Base-by-base conservation (phyloP, 192 early-diverging fungal genomes). In the Nowakowskiella sp. region DNA sequence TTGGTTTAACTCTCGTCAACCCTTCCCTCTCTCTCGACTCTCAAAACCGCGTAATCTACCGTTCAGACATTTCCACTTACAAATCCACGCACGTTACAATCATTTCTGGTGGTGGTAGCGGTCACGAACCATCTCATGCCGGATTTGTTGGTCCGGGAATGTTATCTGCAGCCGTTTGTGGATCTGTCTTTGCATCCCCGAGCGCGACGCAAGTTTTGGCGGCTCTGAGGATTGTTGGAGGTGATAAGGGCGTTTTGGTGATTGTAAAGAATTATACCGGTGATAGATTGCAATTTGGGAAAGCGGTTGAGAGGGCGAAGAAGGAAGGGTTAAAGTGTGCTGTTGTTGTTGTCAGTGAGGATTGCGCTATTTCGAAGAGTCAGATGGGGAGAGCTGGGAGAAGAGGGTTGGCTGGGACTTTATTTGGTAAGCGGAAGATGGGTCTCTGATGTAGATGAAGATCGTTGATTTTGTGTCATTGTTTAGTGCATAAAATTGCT, bases 191-290 rank as follows among this genome's bases (percentile, higher is more conserved):
- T 71, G 90, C 90, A 3, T 91, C 88, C 19, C 90, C 90, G 13
- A 76, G 83, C 0, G 76, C 90, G 3, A 74, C 74, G 0, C 87
- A 90, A 56, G 82, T 91, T 2, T 68, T 88, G 6, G 78, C 87
- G 1, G 87, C 84, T 36, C 61, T 92, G 42, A 66, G 84, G 34
- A 68, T 67, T 3, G 69, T 79, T 9, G 71, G 79, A 46, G 77
- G 78, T 2, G 69, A 71, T 30, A 68, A 84, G 24, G 90, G 87
- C 23, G 81, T 81, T 6, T 57, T 92, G 29, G 73, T 89, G 1
- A 72, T 92, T 8, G 78, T 91, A 72, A 92, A 88, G 67, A 92
- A 92, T 66, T 92, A 92, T 58, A 92, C 90, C 0, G 89, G 87
- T 34, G 71, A 74, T 53, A 6, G 50, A 6, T 51, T 73, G n/a